phyloP scores from a whole-genome alignment of 306 rosid genomes.

The Spatholobus suberectus region DNA sequence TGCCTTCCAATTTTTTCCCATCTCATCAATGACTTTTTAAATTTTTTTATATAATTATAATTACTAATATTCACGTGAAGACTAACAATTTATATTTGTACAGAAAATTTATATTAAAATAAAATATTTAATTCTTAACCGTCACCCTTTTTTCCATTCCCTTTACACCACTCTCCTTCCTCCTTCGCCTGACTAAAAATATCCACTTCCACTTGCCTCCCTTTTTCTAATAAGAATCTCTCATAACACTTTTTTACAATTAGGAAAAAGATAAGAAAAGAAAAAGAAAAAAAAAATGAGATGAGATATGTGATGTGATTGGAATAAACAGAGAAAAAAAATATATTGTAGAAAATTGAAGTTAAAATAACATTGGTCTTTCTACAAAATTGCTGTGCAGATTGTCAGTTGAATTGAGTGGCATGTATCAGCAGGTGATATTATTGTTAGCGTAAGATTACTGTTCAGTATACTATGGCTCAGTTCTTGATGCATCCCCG shows the following conservation, averaged over 20 bases:
- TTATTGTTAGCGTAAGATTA: slow-evolving; percentile 22
- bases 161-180: not conserved
- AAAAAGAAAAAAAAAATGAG: not conserved
- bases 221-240: not conserved
- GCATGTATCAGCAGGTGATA: slow-evolving; percentile 7
- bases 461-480: not conserved
- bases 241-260: not conserved
- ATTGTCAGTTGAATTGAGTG: not conserved
- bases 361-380: not conserved
- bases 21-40: not conserved
- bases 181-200: not conserved
- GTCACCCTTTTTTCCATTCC: not conserved
- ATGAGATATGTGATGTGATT: not conserved
- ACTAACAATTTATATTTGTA: not conserved
- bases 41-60: not conserved
- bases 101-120: not conserved
- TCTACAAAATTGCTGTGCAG: not conserved
- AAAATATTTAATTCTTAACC: not conserved
- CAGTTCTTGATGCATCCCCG: not conserved
- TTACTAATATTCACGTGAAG: not conserved
- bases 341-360: not conserved
- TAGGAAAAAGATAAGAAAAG: not conserved
- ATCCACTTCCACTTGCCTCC: not conserved
- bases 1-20: not conserved
- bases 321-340: not conserved